Conservation (phyloP, 2,329 filamentous ascomycete genomes). For the Aspergillus quadricinctus region DNA sequence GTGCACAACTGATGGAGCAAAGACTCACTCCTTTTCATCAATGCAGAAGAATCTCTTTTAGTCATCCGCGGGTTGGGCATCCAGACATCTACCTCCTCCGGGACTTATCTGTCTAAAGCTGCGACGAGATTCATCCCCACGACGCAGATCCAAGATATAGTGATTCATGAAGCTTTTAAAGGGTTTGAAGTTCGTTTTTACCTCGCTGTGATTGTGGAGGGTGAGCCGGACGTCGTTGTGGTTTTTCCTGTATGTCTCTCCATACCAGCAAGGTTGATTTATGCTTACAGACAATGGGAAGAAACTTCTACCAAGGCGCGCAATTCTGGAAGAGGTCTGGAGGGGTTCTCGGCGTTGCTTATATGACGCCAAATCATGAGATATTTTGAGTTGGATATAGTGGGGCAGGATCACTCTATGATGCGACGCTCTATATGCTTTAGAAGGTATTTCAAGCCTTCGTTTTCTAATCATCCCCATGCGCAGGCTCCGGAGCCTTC, state of each 20-base stretch:
- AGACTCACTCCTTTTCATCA: conserved; percentile 11
- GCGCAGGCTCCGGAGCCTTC: conserved; percentile 21
- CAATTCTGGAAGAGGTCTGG: conserved; percentile 85
- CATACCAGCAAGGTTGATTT: background rate
- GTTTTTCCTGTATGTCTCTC: conserved; percentile 68
- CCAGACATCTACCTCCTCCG: conserved; percentile 72
- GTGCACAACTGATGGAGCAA: conserved; percentile 12
- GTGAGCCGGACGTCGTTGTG: conserved; percentile 84
- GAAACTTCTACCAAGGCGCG: conserved; percentile 66
- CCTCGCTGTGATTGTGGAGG: conserved; percentile 82
- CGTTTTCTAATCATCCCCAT: conserved; percentile 9
- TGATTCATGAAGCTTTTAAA: conserved; percentile 91
- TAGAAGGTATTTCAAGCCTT: conserved; percentile 8
- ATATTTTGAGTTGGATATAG: background rate
- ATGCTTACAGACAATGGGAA: conserved; percentile 20
- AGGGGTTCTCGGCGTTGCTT: conserved; percentile 76
- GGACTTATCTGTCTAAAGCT: conserved; percentile 60
- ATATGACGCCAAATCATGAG: conserved; percentile 60
- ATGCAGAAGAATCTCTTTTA: conserved; percentile 73
- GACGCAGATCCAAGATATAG: conserved; percentile 83
- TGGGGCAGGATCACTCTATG: conserved; percentile 1
- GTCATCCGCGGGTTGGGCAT: conserved; percentile 86
- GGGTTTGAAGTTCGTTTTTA: conserved; percentile 91
- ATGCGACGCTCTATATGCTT: background rate
- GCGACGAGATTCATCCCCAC: conserved; percentile 82